These are phyloP conservation scores for Gentiana dahurica DNA, from an alignment of 257 asterid genomes.

Conservation along the genomic window DNA sequence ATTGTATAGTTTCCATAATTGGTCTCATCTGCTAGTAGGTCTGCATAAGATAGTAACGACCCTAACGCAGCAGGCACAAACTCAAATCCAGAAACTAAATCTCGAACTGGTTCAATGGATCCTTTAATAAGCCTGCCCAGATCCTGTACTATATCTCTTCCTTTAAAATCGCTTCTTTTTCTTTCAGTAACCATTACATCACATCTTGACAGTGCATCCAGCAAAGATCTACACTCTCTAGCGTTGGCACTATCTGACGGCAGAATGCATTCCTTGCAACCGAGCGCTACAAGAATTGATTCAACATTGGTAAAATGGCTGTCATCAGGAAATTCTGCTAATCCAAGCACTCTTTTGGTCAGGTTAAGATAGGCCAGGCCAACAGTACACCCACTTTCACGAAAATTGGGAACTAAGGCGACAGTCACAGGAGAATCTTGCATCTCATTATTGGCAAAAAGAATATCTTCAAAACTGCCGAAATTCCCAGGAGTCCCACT, in stretches of 20 bases:
- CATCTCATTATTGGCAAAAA: slow-evolving; percentile 94
- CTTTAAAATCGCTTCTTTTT: slow-evolving; percentile 79
- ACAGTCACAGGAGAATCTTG: slow-evolving; percentile 80
- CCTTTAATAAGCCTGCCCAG: slow-evolving; percentile 93
- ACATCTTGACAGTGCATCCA: slow-evolving; percentile 78
- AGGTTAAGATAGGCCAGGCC: slow-evolving; percentile 80
- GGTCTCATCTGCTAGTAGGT: slow-evolving; percentile 88
- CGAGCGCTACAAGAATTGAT: slow-evolving; percentile 90
- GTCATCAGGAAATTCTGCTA: slow-evolving; percentile 88
- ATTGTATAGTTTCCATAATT: slow-evolving; percentile 71
- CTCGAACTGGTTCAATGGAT: slow-evolving; percentile 63
- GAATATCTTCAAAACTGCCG: slow-evolving; percentile 81
- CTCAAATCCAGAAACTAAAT: slow-evolving; percentile 76
- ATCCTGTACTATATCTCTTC: slow-evolving; percentile 76
- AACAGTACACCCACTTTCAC: slow-evolving; percentile 69
- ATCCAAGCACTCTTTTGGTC: slow-evolving; percentile 72
- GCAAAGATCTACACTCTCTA: slow-evolving; percentile 52
- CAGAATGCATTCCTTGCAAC: slow-evolving; percentile 93
- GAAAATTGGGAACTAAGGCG: slow-evolving; percentile 50
- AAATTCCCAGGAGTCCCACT: slow-evolving; percentile 90
- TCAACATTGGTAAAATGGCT: slow-evolving; percentile 88
- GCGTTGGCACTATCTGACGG: slow-evolving; percentile 58
- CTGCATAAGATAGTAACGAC: slow-evolving; percentile 63
- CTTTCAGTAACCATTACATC: slow-evolving; percentile 86
- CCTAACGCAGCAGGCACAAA: slow-evolving; percentile 72